Evolutionary conservation across 345 rosid genomes (phyloP), one percentile per base, ranked within the genome.

Genomic region (Atalantia buxifolia): DNA sequence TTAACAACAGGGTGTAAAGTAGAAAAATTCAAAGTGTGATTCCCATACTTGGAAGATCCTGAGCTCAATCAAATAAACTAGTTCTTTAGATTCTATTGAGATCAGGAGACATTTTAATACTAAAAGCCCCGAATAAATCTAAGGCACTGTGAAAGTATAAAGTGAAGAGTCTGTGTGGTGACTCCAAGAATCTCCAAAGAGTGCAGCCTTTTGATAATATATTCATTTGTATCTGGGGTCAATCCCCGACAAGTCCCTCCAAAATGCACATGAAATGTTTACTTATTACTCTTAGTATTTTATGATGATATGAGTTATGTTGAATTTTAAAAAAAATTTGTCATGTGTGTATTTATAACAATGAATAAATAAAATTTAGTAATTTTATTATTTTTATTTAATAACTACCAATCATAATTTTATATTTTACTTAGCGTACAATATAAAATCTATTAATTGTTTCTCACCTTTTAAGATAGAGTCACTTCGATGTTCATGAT

Each of bases 211-310:
- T 76, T 64, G 60, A 78, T 74, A 77, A 38, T 38, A 9, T 38
- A 38, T 38, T 38, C 2, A 38, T 38, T 38, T 45, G 18, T 13
- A 6, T 76, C 62, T 70, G 73, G 76, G 80, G 79, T 75, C 79
- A 35, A 45, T 69, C 56, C 60, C 77, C 33, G 59, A 66, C 33
- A 63, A 62, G 16, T 42, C 25, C 57, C 74, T 72, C 55, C 75
- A 76, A 35, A 72, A 55, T 66, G 77, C 81, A 79, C 79, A 61
- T 77, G 66, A 67, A 75, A 77, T 57, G 77, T 56, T 76, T 56
- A 14, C 24, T 48, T 24, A 30, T 4, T 66, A 18, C 57, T 53
- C 2, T 16, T 5, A 16, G 8, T 53, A 18, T 45, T 45, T 45
- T 13, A 3, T 12, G 50, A 45, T 45, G 18, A 45, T 3, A 13